Evolutionary conservation across 1,284 basidiomycete species (phyloP).

Genomic region (Athelia sp.): DNA sequence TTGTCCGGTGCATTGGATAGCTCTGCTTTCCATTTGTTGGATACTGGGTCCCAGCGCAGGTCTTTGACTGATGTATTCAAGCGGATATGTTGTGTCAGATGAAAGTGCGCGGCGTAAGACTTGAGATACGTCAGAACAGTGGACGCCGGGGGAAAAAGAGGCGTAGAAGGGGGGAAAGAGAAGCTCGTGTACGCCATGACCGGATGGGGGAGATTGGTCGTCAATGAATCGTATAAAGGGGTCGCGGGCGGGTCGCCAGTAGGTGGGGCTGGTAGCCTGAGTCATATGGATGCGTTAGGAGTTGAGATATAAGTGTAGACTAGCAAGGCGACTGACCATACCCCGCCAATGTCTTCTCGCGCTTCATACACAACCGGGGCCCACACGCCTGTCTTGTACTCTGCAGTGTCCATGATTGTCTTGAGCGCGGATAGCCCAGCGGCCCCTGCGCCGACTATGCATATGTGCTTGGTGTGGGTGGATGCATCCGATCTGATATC

Average conservation of each 20-base stretch:
- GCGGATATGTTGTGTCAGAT: slow-evolving; percentile 48
- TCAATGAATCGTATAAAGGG: slow-evolving; percentile 70
- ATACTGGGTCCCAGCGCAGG: slow-evolving; percentile 32
- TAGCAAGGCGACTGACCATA: slow-evolving; percentile 51
- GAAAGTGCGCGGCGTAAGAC: slow-evolving; percentile 53
- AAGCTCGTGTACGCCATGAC: slow-evolving; percentile 63
- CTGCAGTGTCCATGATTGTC: slow-evolving; percentile 48
- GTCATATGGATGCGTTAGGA: background rate
- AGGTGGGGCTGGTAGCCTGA: slow-evolving; percentile 55
- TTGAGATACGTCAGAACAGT: slow-evolving; percentile 59
- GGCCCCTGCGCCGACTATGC: slow-evolving; percentile 66
- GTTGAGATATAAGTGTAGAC: background rate
- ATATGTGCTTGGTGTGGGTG: slow-evolving; percentile 37
- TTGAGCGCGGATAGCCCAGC: slow-evolving; percentile 65
- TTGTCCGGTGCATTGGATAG: slow-evolving; percentile 28
- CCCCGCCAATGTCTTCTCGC: slow-evolving; percentile 60
- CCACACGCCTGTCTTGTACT: slow-evolving; percentile 57
- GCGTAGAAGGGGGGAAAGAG: slow-evolving; percentile 63
- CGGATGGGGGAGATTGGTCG: slow-evolving; percentile 73
- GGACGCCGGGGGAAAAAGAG: slow-evolving; percentile 56
- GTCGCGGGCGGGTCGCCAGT: slow-evolving; percentile 52
- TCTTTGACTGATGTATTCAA: slow-evolving; percentile 45
- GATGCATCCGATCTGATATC: too few relatives aligned
- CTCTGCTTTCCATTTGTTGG: slow-evolving; percentile 42
- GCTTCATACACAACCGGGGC: slow-evolving; percentile 53